Base-by-base conservation (phyloP, 179 eudicot species). In the Beta corolliflora region DNA sequence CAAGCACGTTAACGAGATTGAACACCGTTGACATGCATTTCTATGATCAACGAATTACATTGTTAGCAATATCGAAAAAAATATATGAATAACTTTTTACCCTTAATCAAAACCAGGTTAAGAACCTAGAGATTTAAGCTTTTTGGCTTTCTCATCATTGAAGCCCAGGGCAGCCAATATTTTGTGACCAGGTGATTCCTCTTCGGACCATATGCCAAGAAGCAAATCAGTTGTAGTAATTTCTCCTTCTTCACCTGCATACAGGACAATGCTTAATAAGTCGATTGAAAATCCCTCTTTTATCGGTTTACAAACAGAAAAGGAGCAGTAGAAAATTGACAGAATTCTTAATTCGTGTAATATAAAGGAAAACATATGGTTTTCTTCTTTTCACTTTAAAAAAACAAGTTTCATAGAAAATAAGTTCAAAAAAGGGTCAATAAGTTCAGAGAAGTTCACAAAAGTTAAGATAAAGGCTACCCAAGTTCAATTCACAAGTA, bases 191-290 rank as follows among this genome's bases (percentile, higher is more conserved):
- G 94, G 94, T 55, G 92, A 90, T 70, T 90, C 97, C 80, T 87
- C 87, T 70, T 89, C 89, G 7, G 89, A 87, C 98, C 99, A 95
- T 78, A 95, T 79, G 56, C 97, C 96, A 68, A 95, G 95, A 70
- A 94, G 92, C 77, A 95, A 77, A 88, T 94, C 88, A 36, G 87
- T 70, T 0, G 87, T 36, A 11, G 97, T 95, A 46, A 92, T 82
- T 86, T 92, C 97, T 76, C 93, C 96, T 64, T 73, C 78, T 80
- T 86, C 92, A 83, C 93, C 99, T 95, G 89, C 86, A 84, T 56
- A 25, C 45, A 73, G 48, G 64, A 72, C 36, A 60, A 60, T 46
- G 14, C 7, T n/a, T 53, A 54, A 15, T 63, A 3, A 77, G 78
- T 23, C 11, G 45, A 4, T 44, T 19, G 23, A 15, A 18, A n/a